Evolutionary conservation across 2,329 filamentous ascomycete genomes (phyloP).

Genomic region (Escovopsis sp.): DNA sequence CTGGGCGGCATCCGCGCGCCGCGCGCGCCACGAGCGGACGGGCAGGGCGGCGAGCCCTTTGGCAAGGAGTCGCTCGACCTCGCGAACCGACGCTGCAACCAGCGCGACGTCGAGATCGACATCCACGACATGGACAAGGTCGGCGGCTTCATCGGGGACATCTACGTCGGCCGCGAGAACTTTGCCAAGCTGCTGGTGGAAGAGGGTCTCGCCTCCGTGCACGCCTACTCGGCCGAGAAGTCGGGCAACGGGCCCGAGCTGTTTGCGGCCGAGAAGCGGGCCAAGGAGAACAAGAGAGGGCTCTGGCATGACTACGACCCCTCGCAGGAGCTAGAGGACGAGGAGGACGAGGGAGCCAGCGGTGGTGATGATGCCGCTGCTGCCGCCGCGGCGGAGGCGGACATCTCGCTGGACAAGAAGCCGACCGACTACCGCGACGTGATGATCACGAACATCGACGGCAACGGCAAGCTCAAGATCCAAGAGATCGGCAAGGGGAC

Average conservation of each 20-base stretch:
- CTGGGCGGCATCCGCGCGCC: slow-evolving; percentile 86
- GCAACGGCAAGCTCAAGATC: slow-evolving; percentile 69
- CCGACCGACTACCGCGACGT: slow-evolving; percentile 80
- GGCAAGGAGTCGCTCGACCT: slow-evolving; percentile 90
- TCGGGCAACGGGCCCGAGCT: slow-evolving; percentile 79
- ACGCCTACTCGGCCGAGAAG: slow-evolving; percentile 92
- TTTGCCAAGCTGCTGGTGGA: slow-evolving; percentile 88
- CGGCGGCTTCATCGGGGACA: slow-evolving; percentile 88
- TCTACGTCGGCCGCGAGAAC: slow-evolving; percentile 89
- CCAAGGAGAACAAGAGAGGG: slow-evolving; percentile 77
- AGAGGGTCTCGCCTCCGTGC: slow-evolving; percentile 83
- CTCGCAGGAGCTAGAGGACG: slow-evolving; percentile 60
- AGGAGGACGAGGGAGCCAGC: slow-evolving; percentile 25
- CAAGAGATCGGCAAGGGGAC: slow-evolving; percentile 84
- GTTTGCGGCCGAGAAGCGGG: slow-evolving; percentile 70
- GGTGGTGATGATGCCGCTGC: slow-evolving; percentile 34
- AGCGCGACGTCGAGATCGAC: slow-evolving; percentile 92
- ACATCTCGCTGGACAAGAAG: slow-evolving; percentile 48
- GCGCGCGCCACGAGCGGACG: slow-evolving; percentile 60
- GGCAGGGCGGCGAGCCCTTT: slow-evolving; percentile 77
- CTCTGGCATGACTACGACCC: slow-evolving; percentile 94
- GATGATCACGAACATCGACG: slow-evolving; percentile 78
- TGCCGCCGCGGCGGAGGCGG: slow-evolving; percentile 32
- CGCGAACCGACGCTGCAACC: slow-evolving; percentile 73
- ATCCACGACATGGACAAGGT: slow-evolving; percentile 92